A percentile compares a stretch with the other conserved stretches of the same genome.
Conservation (phyloP, 2,329 filamentous ascomycete genomes). For the Chrysoporthe austroafricana region DNA sequence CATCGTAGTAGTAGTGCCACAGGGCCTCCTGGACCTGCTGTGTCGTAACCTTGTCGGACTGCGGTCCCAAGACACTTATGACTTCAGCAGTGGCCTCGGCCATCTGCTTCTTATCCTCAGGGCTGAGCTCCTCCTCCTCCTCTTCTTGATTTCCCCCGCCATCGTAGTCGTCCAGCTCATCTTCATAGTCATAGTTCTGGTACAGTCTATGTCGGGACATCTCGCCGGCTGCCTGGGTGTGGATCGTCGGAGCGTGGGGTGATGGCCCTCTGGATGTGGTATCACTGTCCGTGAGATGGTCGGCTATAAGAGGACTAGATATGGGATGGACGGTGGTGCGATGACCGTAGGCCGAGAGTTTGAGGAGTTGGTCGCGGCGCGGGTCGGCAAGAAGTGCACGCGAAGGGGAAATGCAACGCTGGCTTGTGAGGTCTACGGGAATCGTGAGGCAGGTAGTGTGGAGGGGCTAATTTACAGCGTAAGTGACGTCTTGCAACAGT, state of each 20-base stretch:
- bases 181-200: constrained; percentile 54
- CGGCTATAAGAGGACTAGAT: not conserved
- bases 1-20: constrained; percentile 96
- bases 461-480: not conserved
- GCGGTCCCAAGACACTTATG: constrained; percentile 63
- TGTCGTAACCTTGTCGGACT: constrained; percentile 58
- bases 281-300: not conserved
- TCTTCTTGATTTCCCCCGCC: constrained; percentile 48
- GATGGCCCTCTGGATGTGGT: not conserved
- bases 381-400: not conserved
- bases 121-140: constrained; percentile 50
- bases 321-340: not conserved
- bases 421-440: not conserved
- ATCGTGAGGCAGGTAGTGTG: not conserved
- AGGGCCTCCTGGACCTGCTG: constrained; percentile 83
- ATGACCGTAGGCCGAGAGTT: not conserved
- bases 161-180: constrained; percentile 57
- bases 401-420: not conserved
- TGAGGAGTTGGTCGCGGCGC: not conserved
- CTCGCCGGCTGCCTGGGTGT: constrained; percentile 18
- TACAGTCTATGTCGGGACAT: constrained; percentile 55
- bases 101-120: constrained; percentile 58
- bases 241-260: constrained; percentile 5
- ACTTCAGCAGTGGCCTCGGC: constrained; percentile 69
- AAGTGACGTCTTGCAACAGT: constrained; percentile 1